These are phyloP conservation scores for Tetrapisispora iriomotensis DNA, from an alignment of 805 yeast genomes.

Conservation along the genomic window DNA sequence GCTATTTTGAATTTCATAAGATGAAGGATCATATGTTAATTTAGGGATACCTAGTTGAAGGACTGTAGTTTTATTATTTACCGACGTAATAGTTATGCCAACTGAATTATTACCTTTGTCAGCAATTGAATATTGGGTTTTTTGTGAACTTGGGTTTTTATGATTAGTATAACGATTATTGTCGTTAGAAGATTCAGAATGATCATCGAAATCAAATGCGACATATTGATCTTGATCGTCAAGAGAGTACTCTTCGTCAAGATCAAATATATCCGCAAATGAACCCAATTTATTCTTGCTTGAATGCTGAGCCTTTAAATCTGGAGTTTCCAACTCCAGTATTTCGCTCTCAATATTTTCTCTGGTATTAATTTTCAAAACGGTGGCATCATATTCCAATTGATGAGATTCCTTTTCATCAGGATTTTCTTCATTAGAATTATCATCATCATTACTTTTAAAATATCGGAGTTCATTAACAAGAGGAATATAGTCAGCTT, in stretches of 20 bases:
- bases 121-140: no score
- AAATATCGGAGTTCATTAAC: not conserved
- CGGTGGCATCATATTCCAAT: not conserved
- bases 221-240: not conserved
- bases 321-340: not conserved
- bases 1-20: not conserved
- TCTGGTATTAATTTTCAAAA: not conserved
- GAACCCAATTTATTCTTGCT: slow-evolving; percentile 1
- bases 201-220: not conserved
- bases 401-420: not conserved
- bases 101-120: no score
- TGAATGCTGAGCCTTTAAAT: not conserved
- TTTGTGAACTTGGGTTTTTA: no score
- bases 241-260: no score
- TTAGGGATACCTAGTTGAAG: not conserved
- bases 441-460: not conserved
- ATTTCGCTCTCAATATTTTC: not conserved
- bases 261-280: slow-evolving; percentile 13
- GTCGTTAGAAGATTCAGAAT: not conserved
- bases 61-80: not conserved
- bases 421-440: not conserved
- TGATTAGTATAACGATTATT: no score
- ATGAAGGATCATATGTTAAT: not conserved
- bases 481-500: no score
- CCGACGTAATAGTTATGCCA: not conserved